Evolutionary conservation across 345 rosid species (phyloP).

Genomic region (Hypericum androsaemum): DNA sequence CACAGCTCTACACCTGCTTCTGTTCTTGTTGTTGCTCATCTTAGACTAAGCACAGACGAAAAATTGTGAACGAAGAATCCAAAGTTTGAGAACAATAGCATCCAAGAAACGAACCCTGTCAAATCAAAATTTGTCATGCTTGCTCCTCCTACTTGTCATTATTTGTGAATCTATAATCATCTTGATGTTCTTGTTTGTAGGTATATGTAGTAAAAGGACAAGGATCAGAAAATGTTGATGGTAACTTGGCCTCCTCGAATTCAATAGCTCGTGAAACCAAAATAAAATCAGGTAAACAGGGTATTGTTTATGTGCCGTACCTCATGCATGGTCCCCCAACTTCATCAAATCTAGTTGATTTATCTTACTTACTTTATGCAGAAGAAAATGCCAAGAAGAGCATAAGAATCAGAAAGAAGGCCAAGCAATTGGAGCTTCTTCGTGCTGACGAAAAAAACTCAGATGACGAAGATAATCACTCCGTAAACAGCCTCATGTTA

Average conservation of each 20-base stretch:
- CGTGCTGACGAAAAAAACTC: background rate
- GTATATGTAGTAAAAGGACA: constrained; percentile 16
- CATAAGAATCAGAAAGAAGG: too few species aligned
- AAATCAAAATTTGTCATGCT: too few species aligned
- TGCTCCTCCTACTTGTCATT: too few species aligned
- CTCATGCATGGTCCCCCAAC: too few species aligned
- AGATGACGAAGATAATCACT: background rate
- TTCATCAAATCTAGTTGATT: too few species aligned
- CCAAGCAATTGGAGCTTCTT: too few species aligned
- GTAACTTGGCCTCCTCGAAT: background rate
- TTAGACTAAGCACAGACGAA: background rate
- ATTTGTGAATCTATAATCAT: background rate
- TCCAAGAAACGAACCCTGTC: too few species aligned
- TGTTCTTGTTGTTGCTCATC: background rate
- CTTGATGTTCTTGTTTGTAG: constrained; percentile 14
- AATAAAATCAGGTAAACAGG: background rate
- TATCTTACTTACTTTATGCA: too few species aligned
- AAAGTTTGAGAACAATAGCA: too few species aligned
- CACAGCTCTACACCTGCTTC: background rate
- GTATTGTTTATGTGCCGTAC: too few species aligned
- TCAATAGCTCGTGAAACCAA: background rate
- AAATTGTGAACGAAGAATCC: too few species aligned
- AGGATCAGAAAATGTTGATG: background rate
- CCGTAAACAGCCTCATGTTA: background rate
- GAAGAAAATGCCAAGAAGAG: too few species aligned